Percentiles rank a stretch among this genome's conserved stretches.
phyloP scores from a whole-genome alignment of 2,329 filamentous ascomycete species.

The Cytospora chrysosperma region DNA sequence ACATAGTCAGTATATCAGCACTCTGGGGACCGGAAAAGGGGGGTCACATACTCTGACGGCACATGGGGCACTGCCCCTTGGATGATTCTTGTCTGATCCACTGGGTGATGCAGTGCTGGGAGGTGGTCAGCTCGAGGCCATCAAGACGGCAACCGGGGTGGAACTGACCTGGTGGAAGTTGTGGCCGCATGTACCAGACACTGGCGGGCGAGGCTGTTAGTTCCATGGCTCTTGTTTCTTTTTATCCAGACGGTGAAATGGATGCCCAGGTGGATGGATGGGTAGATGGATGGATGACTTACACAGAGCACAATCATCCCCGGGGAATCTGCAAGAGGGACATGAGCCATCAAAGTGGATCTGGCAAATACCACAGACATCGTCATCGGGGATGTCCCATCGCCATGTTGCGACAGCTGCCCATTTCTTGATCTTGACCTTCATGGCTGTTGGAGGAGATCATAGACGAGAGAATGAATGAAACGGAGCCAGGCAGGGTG shows the following conservation, averaged over 20 bases:
- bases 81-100: slow-evolving; percentile 96
- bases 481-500: neutral
- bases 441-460: slow-evolving; percentile 58
- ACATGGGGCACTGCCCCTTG: slow-evolving; percentile 96
- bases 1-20: neutral
- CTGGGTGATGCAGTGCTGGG: slow-evolving; percentile 86
- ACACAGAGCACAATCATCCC: slow-evolving; percentile 92
- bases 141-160: neutral
- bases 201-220: slow-evolving; percentile 46
- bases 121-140: neutral
- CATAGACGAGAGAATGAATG: neutral
- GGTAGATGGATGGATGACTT: slow-evolving; percentile 37
- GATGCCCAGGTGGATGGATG: too few species aligned
- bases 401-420: slow-evolving; percentile 94
- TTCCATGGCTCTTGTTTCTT: neutral
- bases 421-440: slow-evolving; percentile 92
- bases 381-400: slow-evolving; percentile 96
- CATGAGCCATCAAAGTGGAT: slow-evolving; percentile 97
- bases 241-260: too few species aligned
- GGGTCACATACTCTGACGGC: slow-evolving; percentile 72
- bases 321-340: slow-evolving; percentile 95
- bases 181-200: slow-evolving; percentile 94
- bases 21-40: neutral
- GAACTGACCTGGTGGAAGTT: slow-evolving; percentile 93
- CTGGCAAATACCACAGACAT: slow-evolving; percentile 97